These are phyloP conservation scores for Silene noctiflora DNA, from an alignment of 179 eudicot genomes.

Conservation along the genomic window DNA sequence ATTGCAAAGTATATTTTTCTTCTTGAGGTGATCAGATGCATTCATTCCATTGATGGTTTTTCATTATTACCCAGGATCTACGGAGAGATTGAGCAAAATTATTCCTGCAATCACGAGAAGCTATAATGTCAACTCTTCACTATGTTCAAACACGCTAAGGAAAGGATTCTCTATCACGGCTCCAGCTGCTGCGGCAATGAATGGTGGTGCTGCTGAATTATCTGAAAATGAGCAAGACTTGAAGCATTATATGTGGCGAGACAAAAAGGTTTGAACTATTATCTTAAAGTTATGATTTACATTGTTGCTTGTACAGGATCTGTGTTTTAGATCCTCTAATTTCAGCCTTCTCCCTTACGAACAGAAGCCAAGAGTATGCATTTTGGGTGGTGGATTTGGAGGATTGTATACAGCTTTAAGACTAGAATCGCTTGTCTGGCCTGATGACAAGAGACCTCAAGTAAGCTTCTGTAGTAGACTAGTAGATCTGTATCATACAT, in stretches of 20 bases:
- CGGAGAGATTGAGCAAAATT: slow-evolving; percentile 22
- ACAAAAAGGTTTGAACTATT: slow-evolving; percentile 50
- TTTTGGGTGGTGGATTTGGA: slow-evolving; percentile 98
- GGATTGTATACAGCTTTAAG: slow-evolving; percentile 94
- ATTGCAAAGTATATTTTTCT: background rate
- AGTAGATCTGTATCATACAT: background rate
- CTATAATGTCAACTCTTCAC: slow-evolving; percentile 26
- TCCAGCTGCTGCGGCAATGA: slow-evolving; percentile 34
- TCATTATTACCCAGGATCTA: slow-evolving; percentile 28
- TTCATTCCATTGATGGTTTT: background rate
- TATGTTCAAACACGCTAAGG: slow-evolving; percentile 20
- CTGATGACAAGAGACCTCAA: slow-evolving; percentile 92
- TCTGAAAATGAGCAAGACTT: slow-evolving; percentile 41
- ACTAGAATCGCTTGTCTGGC: slow-evolving; percentile 93
- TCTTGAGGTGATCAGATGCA: background rate
- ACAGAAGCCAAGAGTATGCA: slow-evolving; percentile 95
- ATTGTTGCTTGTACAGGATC: background rate
- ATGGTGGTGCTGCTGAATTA: slow-evolving; percentile 32
- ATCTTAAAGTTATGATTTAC: background rate
- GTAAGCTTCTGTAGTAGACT: slow-evolving; percentile 34
- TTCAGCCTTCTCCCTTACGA: background rate
- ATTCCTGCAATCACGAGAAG: slow-evolving; percentile 24
- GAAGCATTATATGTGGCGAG: slow-evolving; percentile 63
- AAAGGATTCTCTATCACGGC: slow-evolving; percentile 34
- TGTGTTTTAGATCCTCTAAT: slow-evolving; percentile 6